Conservation (phyloP, 2,329 filamentous ascomycete species). For the Calonectria pseudoturangicola region DNA sequence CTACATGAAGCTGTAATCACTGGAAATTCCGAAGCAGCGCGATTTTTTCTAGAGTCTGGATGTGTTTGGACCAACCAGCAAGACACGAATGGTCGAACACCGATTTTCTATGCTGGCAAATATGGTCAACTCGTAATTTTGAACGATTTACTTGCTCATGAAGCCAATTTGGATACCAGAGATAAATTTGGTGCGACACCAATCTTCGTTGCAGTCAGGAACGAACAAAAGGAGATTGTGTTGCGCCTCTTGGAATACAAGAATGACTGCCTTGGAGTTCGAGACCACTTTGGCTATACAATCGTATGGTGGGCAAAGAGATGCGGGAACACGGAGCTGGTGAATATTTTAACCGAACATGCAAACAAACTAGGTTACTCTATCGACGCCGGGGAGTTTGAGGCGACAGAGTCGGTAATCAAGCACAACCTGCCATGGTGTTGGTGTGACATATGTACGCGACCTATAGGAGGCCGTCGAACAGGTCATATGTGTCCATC, state of each 20-base stretch:
- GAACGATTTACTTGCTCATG: background rate
- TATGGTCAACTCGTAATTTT: background rate
- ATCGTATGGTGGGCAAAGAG: slow-evolving; percentile 1
- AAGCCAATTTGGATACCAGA: background rate
- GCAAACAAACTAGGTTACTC: background rate
- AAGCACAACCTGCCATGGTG: background rate
- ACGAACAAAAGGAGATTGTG: background rate
- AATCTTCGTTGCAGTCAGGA: background rate
- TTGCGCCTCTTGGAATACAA: background rate
- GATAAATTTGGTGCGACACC: background rate
- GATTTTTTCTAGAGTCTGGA: background rate
- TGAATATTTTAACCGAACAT: background rate
- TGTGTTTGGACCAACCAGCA: background rate
- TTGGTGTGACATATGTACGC: slow-evolving; percentile 1
- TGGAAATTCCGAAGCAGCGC: background rate
- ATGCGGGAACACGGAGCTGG: background rate
- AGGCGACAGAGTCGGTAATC: background rate
- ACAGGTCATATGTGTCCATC: background rate
- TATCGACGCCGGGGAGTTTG: background rate
- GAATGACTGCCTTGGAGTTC: background rate
- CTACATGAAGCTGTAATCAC: slow-evolving; percentile 1
- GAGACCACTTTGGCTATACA: background rate
- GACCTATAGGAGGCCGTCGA: background rate
- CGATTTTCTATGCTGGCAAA: slow-evolving; percentile 1
- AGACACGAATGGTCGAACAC: background rate